Base-by-base conservation (phyloP, 352 stramenopile genomes). In the Globisporangium spinosum region DNA sequence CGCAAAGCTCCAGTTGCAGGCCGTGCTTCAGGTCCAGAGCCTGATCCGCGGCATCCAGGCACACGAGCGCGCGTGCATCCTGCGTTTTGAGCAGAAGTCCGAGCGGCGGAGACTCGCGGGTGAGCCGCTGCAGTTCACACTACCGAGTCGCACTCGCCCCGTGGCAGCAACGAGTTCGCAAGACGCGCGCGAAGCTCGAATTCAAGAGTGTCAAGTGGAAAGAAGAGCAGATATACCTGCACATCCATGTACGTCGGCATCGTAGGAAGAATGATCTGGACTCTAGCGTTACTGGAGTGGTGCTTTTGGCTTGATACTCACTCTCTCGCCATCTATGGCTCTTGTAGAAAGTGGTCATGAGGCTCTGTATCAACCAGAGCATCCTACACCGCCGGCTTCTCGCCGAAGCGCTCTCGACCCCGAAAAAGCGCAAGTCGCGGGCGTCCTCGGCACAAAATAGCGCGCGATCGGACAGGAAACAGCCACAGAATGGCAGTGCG, bases 31-130 rank as follows among this genome's bases (percentile, higher is more conserved):
- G 57, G 88, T 88, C 64, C 81, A 89, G 45, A 71, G 74, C 47
- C 66, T 89, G 15, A 77, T 89, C 35, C 79, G 81, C 38, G 81
- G 81, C 12, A 80, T 79, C 53, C 78, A 86, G 59, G 82, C 79
- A 2, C 77, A 79, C 0, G 78, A 90, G 49, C 76, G 78, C 3
- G 78, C 80, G 1, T 68, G 76, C 35, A 87, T 85, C 53, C 70
- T 85, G 10, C 72, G 49, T 27, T 90, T 90, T 66, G 79, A 90
- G 58, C 65, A 62, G 1, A 84, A 79, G 15, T 84, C 77, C 32
- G 77, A 87, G 43, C 64, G 74, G 57, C 66, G 72, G 20, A 70
- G 74, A 4, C 70, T 62, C 23, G 70, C 62, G 7, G 81, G 76
- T 0, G 34, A 80, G 2, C 66, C 77, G 3, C 71, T 87, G 29